Conservation (phyloP, 2,329 filamentous ascomycete genomes). For the Leptographium lundbergii region DNA sequence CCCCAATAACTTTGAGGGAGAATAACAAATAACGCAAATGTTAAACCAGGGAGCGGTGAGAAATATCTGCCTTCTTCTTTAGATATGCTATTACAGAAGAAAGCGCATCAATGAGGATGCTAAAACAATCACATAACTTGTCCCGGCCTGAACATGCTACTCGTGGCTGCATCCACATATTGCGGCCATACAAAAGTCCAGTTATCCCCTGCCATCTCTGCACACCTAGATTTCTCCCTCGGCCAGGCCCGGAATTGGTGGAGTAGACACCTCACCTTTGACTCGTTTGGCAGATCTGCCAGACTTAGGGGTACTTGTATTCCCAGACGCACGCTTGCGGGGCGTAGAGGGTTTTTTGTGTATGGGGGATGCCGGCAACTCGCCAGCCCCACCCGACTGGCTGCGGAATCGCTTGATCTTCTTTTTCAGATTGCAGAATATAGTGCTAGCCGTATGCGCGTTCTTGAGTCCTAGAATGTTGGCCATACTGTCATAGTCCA, state of each 20-base stretch:
- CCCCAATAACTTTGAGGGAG: no score
- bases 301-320: neutral
- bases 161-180: no score
- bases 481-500: slow-evolving; percentile 7
- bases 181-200: neutral
- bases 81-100: neutral
- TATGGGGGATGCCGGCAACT: neutral
- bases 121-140: neutral
- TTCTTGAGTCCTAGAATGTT: slow-evolving; percentile 8
- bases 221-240: neutral
- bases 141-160: neutral
- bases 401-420: slow-evolving; percentile 6
- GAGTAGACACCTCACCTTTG: neutral
- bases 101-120: neutral
- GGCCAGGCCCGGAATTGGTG: neutral
- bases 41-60: no score
- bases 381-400: neutral
- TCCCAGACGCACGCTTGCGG: slow-evolving; percentile 1
- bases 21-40: no score
- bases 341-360: neutral
- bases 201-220: neutral
- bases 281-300: slow-evolving; percentile 2
- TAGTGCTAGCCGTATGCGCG: slow-evolving; percentile 4
- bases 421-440: slow-evolving; percentile 7
- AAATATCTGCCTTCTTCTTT: no score